Evolutionary conservation across 768 basidiomycete species (phyloP).

Genomic region (Pulveroboletus sp.): DNA sequence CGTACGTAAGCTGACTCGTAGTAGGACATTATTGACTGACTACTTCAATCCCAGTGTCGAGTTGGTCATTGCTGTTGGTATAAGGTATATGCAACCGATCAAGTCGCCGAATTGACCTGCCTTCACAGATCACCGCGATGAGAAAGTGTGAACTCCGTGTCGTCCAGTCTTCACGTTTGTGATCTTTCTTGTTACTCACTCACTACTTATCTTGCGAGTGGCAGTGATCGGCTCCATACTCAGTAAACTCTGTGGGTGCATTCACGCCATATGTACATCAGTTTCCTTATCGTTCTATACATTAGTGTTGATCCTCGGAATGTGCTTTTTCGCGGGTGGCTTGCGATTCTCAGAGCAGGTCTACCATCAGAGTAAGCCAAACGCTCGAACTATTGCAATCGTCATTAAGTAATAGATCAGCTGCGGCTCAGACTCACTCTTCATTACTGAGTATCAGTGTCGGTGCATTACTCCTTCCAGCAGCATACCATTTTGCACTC

Average conservation of each 20-base stretch:
- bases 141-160: conserved; percentile 76
- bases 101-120: not conserved
- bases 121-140: conserved; percentile 60
- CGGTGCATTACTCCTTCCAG: conserved; percentile 72
- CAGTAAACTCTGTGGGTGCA: conserved; percentile 59
- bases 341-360: conserved; percentile 75
- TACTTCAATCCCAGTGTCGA: conserved; percentile 40
- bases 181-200: not conserved
- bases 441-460: conserved; percentile 76
- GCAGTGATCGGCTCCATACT: conserved; percentile 80
- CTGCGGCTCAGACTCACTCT: conserved; percentile 66
- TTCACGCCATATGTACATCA: not conserved
- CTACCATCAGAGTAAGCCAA: conserved; percentile 60
- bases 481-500: conserved; percentile 67
- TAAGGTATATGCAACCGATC: not conserved
- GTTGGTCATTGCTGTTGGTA: conserved; percentile 66
- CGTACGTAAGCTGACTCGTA: conserved; percentile 37
- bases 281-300: conserved; percentile 5
- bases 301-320: conserved; percentile 74
- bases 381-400: not conserved
- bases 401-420: conserved; percentile 23
- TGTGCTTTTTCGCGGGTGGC: conserved; percentile 89
- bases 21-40: not conserved
- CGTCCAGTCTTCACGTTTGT: conserved; percentile 74
- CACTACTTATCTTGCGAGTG: conserved; percentile 5